phyloP scores from a whole-genome alignment of 1,139 yeast species.

The Spathaspora sp. region DNA sequence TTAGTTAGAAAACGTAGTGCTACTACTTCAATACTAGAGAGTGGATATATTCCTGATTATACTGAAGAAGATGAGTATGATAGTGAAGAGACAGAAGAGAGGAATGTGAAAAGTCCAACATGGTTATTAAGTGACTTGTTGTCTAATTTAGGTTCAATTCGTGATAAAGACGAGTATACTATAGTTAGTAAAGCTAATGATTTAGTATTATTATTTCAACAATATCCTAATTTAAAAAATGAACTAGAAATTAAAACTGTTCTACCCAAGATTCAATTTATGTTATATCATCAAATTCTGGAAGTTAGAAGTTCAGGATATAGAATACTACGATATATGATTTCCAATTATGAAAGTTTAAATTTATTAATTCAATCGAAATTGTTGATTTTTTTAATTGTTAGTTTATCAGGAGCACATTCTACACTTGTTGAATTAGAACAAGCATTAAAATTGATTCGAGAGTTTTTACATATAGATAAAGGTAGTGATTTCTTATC shows the following conservation, averaged over 20 bases:
- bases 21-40: conserved; percentile 8
- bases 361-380: conserved; percentile 46
- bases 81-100: not conserved
- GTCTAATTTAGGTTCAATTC: conserved; percentile 23
- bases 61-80: not conserved
- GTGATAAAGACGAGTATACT: conserved; percentile 43
- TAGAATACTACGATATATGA: conserved; percentile 65
- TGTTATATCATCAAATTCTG: conserved; percentile 57
- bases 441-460: conserved; percentile 72
- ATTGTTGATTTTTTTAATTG: conserved; percentile 62
- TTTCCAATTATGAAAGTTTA: conserved; percentile 55
- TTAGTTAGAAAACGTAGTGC: conserved; percentile 11
- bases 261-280: conserved; percentile 56
- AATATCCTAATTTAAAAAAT: conserved; percentile 60
- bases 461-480: conserved; percentile 59
- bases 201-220: conserved; percentile 54
- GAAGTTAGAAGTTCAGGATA: conserved; percentile 77
- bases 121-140: conserved; percentile 38
- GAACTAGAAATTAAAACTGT: conserved; percentile 67
- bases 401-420: conserved; percentile 53
- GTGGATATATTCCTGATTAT: not conserved
- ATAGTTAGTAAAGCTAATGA: conserved; percentile 63
- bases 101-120: conserved; percentile 31
- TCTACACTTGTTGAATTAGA: conserved; percentile 63
- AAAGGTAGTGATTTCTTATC: conserved; percentile 58